These are phyloP conservation scores for Agaricus subrufescens DNA, from an alignment of 768 basidiomycete genomes.

Conservation along the genomic window DNA sequence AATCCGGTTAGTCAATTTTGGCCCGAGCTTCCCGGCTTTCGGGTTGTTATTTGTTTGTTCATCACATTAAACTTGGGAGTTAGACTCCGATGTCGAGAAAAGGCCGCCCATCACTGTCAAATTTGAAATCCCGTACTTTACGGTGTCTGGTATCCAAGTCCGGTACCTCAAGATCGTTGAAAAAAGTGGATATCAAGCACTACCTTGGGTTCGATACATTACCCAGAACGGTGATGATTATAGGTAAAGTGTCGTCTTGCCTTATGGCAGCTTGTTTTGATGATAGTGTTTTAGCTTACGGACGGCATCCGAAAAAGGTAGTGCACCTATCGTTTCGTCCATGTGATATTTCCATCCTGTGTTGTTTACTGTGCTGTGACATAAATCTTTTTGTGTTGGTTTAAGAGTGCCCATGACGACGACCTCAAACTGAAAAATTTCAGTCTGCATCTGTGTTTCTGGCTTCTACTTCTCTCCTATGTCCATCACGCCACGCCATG, in stretches of 20 bases:
- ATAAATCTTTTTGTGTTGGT: too few species aligned
- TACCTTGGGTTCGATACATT: conserved; percentile 95
- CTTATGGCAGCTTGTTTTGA: not conserved
- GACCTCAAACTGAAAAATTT: too few species aligned
- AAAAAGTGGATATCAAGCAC: conserved; percentile 94
- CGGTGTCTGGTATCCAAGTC: conserved; percentile 95
- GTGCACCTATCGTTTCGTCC: conserved; percentile 8
- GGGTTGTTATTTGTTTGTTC: not conserved
- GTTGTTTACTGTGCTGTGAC: too few species aligned
- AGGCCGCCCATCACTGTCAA: conserved; percentile 95
- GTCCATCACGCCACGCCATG: too few species aligned
- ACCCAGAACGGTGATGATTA: conserved; percentile 91
- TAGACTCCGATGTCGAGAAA: conserved; percentile 77
- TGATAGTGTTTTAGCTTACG: conserved; percentile 42
- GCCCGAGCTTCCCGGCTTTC: not conserved
- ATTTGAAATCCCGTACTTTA: conserved; percentile 99
- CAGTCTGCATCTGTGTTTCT: too few species aligned
- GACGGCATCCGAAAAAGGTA: conserved; percentile 65
- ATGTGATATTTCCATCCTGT: not conserved
- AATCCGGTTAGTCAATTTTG: conserved; percentile 60
- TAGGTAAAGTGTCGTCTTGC: conserved; percentile 41
- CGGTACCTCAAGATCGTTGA: conserved; percentile 98
- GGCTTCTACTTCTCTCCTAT: too few species aligned
- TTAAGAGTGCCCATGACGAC: too few species aligned
- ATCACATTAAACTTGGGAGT: too few species aligned